Conservation (phyloP, 1,284 basidiomycete genomes). For the Coniferiporia weirii region DNA sequence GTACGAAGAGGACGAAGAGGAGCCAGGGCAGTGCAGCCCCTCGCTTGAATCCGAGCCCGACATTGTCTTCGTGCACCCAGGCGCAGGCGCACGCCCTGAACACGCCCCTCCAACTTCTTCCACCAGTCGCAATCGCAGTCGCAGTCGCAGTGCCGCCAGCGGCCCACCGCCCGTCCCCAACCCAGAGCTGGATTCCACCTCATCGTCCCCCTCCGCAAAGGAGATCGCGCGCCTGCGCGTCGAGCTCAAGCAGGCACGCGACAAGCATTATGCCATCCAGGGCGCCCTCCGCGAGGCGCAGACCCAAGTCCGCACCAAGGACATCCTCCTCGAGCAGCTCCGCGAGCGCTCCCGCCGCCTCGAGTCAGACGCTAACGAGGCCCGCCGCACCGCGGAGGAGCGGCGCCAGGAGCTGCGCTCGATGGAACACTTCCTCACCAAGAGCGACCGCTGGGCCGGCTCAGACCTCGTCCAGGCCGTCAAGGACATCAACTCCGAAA, state of each 20-base stretch:
- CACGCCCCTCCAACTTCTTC: too few species aligned
- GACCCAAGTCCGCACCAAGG: conserved; percentile 6
- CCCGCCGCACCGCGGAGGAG: conserved; percentile 27
- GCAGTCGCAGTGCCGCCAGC: too few species aligned
- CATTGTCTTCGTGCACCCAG: too few species aligned
- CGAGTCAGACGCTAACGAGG: conserved; percentile 7
- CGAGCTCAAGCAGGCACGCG: conserved; percentile 17
- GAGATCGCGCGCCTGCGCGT: conserved; percentile 16
- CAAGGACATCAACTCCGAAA: conserved; percentile 74
- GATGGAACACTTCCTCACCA: conserved; percentile 62
- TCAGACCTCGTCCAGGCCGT: conserved; percentile 70
- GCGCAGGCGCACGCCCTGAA: too few species aligned
- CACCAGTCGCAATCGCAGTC: too few species aligned
- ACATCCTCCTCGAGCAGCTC: conserved; percentile 14
- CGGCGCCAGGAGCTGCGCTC: conserved; percentile 43
- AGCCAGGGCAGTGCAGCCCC: too few species aligned
- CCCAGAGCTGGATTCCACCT: too few species aligned
- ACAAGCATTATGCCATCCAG: conserved; percentile 16
- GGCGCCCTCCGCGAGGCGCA: conserved; percentile 10
- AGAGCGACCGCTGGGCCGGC: conserved; percentile 69
- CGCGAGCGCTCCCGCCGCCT: conserved; percentile 8
- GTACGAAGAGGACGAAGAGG: too few species aligned
- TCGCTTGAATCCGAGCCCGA: too few species aligned
- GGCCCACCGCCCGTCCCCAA: too few species aligned
- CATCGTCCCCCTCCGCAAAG: conserved; percentile 4